Conservation (phyloP, 257 asterid genomes). For the Cynanchum wilfordii region DNA sequence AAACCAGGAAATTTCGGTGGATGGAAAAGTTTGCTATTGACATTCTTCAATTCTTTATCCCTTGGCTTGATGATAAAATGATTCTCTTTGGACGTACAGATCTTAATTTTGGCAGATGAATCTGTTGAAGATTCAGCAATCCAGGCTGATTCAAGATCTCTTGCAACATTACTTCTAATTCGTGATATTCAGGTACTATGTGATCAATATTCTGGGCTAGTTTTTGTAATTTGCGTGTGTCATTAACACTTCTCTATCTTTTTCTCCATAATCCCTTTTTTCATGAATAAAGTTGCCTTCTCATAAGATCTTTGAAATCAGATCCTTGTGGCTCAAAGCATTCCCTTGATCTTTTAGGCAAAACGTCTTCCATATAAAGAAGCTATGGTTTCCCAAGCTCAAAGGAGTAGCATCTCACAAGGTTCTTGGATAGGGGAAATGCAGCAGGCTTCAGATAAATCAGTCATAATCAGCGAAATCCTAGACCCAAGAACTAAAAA, state of each 20-base stretch:
- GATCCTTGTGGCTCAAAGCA: slow-evolving; percentile 10
- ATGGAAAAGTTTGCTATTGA: neutral
- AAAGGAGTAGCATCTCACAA: slow-evolving; percentile 67
- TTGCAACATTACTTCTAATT: slow-evolving; percentile 77
- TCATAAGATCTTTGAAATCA: neutral
- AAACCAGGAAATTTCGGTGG: neutral
- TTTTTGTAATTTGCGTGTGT: neutral
- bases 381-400: slow-evolving; percentile 51
- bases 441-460: slow-evolving; percentile 90
- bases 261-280: neutral
- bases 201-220: neutral
- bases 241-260: neutral
- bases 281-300: neutral
- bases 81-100: slow-evolving; percentile 37
- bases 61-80: slow-evolving; percentile 8
- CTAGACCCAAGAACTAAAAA: slow-evolving; percentile 92
- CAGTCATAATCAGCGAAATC: slow-evolving; percentile 91
- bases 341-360: slow-evolving; percentile 52
- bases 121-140: slow-evolving; percentile 90
- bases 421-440: slow-evolving; percentile 97
- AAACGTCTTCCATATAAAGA: slow-evolving; percentile 88
- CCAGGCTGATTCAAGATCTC: slow-evolving; percentile 94
- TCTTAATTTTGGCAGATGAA: slow-evolving; percentile 84
- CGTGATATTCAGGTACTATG: slow-evolving; percentile 80
- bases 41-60: slow-evolving; percentile 3